Base-by-base conservation (phyloP, 768 basidiomycete species). In the Lactarius evosmus region DNA sequence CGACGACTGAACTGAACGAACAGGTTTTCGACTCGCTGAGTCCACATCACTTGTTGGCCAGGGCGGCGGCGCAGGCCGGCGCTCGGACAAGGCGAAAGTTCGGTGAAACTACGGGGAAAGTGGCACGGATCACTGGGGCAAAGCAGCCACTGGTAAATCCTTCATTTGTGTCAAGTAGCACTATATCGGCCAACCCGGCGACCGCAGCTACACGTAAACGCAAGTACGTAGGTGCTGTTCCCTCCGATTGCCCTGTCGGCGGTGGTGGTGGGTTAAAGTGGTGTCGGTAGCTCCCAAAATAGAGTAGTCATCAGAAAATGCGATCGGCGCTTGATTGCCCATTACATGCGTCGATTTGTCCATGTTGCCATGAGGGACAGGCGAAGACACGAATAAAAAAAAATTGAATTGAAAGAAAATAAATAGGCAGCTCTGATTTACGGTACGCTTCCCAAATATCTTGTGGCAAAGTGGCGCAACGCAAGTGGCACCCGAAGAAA, bases 71-170 rank as follows among this genome's bases (percentile, higher is more conserved):
- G 27, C 51, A 52, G 16, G 29, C 29, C 32, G 29, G 51, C 44
- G 44, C 46, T 49, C 46, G 5, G 32, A 58, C n/a, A 7, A 34
- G 51, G 51, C 2, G n/a, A 60, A 63, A 59, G 6, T 25, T 60
- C 63, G 63, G 63, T 17, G 29, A 60, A 60, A 50, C 36, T 27
- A 32, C 54, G 58, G 58, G 32, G 41, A 49, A 58, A 36, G 12
- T 25, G 16, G 40, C n/a, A 30, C 12, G 29, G 27, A 27, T 34
- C 33, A 44, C 16, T 11, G 16, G 16, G 12, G 6, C 11, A n/a
- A 30, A 33, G 52, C n/a, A 30, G 34, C 52, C 17, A 53, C 32
- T 30, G n/a, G 52, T 33, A 32, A 29, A 33, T 29, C 32, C 17
- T 7, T 17, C 9, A 17, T 19, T 25, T 27, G 0, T 29, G 25